Conservation (phyloP, 108 stramenopile genomes). For the Skeletonema potamos region DNA sequence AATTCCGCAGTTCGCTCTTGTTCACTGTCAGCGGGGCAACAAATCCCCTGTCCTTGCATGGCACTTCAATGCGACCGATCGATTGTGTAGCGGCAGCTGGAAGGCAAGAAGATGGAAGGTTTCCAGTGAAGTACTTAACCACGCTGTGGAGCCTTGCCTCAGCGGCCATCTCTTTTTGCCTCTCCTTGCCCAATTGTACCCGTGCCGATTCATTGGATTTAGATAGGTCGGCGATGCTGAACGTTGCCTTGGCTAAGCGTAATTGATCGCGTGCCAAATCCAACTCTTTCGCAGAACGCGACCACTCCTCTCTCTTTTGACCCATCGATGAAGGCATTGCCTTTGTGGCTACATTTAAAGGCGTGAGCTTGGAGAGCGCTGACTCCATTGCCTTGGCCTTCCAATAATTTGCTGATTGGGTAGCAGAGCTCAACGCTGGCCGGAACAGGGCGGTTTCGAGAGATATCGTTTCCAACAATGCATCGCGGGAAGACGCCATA, state of each 20-base stretch:
- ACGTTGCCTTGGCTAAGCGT: constrained; percentile 35
- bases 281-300: constrained; percentile 18
- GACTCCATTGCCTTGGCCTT: constrained; percentile 56
- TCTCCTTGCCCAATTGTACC: constrained; percentile 13
- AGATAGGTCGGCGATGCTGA: constrained; percentile 29
- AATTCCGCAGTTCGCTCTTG: constrained; percentile 23
- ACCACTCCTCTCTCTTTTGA: background rate
- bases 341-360: constrained; percentile 27
- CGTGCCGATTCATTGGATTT: constrained; percentile 21
- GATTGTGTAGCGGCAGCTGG: background rate
- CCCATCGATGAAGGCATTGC: constrained; percentile 15
- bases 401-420: constrained; percentile 73
- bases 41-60: constrained; percentile 6
- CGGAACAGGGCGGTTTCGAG: constrained; percentile 77
- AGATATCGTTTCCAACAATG: constrained; percentile 29
- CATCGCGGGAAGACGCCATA: constrained; percentile 15
- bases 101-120: background rate
- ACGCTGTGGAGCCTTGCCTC: constrained; percentile 25
- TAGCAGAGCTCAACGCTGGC: constrained; percentile 67
- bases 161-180: constrained; percentile 5
- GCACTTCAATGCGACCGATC: constrained; percentile 19
- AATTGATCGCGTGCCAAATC: constrained; percentile 29
- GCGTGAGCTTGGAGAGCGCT: constrained; percentile 37
- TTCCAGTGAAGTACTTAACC: background rate
- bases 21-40: constrained; percentile 21